Evolutionary conservation across 192 early-diverging fungal species (phyloP), one percentile per base, ranked within the genome.

Genomic region (Linnemannia zychae): DNA sequence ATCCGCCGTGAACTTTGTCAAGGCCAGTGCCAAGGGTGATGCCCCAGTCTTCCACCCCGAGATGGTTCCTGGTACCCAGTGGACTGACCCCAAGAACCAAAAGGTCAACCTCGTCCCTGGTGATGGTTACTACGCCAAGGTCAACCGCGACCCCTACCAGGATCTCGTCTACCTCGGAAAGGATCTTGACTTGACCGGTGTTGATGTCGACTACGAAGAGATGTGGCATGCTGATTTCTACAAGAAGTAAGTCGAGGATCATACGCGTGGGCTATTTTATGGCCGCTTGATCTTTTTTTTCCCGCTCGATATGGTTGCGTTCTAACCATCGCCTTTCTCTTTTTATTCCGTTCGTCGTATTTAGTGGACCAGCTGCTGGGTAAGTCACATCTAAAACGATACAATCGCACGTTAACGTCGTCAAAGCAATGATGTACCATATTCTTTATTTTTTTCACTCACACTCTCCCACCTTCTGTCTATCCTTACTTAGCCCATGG

Each of bases 141-240:
- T 70, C 3, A 85, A 85, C 50, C 83, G 83, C 36, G 74, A 85
- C 40, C 83, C 83, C 37, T 85, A 85, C 78, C 83, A 85, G 77
- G 83, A 85, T 50, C 67, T 85, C 40, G 83, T 85, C 65, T 79
- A 79, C 65, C 83, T 85, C 9, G 83, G 72, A 47, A 85, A 79
- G 72, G 83, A 85, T 46, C 83, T 85, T 34, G 78, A 74, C 22
- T 60, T 85, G 63, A 65, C 70, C 47, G 83, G 83, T 73, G 66
- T 85, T 60, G 83, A 85, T 52, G 68, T 85, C 16, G 82, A 85
- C 18, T 85, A 85, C 50, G 83, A 85, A 70, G 83, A 85, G 63
- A 85, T 85, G 83, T 85, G 83, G 83, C 83, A 85, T 31, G 83
- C 83, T 28, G 83, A 85, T 20, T 76, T 71, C 60, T 85, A 71